A percentile compares a stretch with the other conserved stretches of the same genome.
These are phyloP conservation scores for Fraxinus latifolia DNA, from an alignment of 305 asterid species.

Conservation along the genomic window DNA sequence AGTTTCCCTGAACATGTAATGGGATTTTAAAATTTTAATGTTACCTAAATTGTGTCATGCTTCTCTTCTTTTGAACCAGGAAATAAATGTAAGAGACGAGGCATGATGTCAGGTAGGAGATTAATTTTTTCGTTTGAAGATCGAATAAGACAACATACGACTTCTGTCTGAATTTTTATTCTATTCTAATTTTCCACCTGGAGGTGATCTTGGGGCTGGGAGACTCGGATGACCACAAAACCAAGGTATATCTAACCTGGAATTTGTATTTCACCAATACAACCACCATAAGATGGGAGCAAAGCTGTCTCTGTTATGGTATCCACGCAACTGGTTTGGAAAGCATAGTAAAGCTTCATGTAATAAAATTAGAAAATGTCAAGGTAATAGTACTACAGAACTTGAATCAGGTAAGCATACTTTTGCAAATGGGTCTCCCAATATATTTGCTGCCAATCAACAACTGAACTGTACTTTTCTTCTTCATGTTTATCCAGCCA, in stretches of 20 bases:
- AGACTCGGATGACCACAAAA: neutral
- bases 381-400: constrained; percentile 13
- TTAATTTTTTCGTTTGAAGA: constrained; percentile 2
- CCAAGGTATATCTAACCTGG: constrained; percentile 47
- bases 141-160: constrained; percentile 2
- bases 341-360: constrained; percentile 21
- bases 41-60: neutral
- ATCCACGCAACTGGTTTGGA: constrained; percentile 74
- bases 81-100: constrained; percentile 11
- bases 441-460: constrained; percentile 78
- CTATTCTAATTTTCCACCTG: constrained; percentile 3
- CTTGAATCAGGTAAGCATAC: constrained; percentile 38
- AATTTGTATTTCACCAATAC: constrained; percentile 62
- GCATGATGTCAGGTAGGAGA: neutral
- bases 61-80: neutral
- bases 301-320: constrained; percentile 82
- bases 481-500: constrained; percentile 36
- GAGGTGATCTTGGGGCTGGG: constrained; percentile 10
- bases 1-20: neutral
- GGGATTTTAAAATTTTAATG: neutral
- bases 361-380: constrained; percentile 12
- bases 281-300: constrained; percentile 67
- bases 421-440: constrained; percentile 92
- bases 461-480: constrained; percentile 33
- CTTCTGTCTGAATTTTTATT: constrained; percentile 2